phyloP scores from a whole-genome alignment of 768 basidiomycete genomes.

The Mycena rosella region DNA sequence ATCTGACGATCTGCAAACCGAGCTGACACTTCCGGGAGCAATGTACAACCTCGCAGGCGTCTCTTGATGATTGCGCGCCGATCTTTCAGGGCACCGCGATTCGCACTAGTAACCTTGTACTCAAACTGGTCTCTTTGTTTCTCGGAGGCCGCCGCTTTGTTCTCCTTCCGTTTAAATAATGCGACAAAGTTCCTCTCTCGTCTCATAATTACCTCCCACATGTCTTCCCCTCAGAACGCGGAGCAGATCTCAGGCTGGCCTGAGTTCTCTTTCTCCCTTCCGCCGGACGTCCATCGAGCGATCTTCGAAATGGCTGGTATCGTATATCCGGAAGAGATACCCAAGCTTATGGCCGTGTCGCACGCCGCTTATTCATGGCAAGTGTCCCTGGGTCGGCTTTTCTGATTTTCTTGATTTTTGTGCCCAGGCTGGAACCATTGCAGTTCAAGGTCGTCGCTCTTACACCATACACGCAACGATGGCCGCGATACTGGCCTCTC shows the following conservation, averaged over 20 bases:
- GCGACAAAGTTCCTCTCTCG: neutral
- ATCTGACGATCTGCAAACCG: no score
- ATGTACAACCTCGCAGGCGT: no score
- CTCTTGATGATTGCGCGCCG: no score
- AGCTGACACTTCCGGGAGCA: no score
- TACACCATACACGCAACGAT: neutral
- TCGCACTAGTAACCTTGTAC: no score
- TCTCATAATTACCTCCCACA: neutral
- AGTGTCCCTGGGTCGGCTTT: neutral
- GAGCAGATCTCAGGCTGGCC: neutral
- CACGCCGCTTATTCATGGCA: neutral
- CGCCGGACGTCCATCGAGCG: neutral
- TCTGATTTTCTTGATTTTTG: neutral
- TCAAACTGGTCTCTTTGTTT: neutral
- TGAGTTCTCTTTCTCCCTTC: neutral
- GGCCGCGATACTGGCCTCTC: neutral
- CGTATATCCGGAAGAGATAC: neutral
- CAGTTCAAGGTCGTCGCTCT: neutral
- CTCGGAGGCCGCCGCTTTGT: neutral
- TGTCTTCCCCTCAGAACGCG: neutral
- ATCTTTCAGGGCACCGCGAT: no score
- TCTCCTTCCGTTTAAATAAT: neutral
- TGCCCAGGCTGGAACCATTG: neutral
- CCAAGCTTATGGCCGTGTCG: neutral
- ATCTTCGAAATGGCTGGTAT: neutral